phyloP scores from a whole-genome alignment of 202 grass and related monocot genomes.

The Musa balbisiana region DNA sequence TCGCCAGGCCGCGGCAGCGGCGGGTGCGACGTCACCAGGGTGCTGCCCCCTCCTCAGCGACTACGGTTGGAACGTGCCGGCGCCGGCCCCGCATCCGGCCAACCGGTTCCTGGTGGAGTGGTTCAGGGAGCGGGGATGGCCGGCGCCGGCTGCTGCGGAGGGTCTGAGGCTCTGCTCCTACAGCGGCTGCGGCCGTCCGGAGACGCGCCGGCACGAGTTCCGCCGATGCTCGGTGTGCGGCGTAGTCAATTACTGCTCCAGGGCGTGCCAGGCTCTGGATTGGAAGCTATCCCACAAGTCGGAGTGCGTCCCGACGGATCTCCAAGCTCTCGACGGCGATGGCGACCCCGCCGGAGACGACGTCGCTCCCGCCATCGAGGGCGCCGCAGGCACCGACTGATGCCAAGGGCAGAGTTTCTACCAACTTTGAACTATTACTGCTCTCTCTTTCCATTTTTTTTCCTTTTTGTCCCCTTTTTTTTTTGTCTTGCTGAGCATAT shows the following conservation, averaged over 20 bases:
- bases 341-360: not conserved
- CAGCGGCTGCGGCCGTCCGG: constrained; percentile 51
- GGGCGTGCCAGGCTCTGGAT: constrained; percentile 91
- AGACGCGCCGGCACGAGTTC: constrained; percentile 95
- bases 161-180: constrained; percentile 66
- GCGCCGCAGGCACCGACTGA: not conserved
- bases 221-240: constrained; percentile 87
- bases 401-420: too few relatives aligned
- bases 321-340: constrained; percentile 31
- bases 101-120: constrained; percentile 77
- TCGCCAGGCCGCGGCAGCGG: not conserved
- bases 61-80: constrained; percentile 46
- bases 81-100: constrained; percentile 51
- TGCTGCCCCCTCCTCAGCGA: constrained; percentile 34
- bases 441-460: not conserved
- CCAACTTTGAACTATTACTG: too few relatives aligned
- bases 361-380: not conserved
- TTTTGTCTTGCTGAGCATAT: not conserved
- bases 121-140: constrained; percentile 27
- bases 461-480: not conserved
- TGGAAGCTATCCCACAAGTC: constrained; percentile 68
- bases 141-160: not conserved
- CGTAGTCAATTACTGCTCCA: constrained; percentile 91
- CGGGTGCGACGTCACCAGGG: not conserved
- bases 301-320: constrained; percentile 53